Conservation (phyloP, 2,329 filamentous ascomycete species). For the Chaetomium olivaceum region DNA sequence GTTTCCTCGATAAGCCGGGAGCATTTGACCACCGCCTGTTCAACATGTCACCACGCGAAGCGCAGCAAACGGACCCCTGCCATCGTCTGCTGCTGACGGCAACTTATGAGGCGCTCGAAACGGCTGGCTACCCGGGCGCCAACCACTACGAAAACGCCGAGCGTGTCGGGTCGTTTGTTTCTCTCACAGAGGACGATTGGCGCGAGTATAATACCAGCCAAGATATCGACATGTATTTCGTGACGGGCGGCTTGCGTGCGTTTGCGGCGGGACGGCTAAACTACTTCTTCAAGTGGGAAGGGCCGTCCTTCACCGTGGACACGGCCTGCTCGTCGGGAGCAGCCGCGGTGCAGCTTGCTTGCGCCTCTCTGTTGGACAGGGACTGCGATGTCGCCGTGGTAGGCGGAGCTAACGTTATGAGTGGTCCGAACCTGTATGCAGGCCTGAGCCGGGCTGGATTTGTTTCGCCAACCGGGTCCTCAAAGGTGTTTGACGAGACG, state of each 20-base stretch:
- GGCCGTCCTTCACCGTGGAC: slow-evolving; percentile 35
- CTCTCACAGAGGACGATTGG: slow-evolving; percentile 77
- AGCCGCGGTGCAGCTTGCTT: slow-evolving; percentile 35
- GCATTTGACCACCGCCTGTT: slow-evolving; percentile 78
- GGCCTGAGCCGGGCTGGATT: slow-evolving; percentile 26
- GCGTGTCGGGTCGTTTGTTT: slow-evolving; percentile 72
- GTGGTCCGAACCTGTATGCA: slow-evolving; percentile 35
- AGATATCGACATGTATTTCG: slow-evolving; percentile 59
- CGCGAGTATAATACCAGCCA: slow-evolving; percentile 73
- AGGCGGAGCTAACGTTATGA: slow-evolving; percentile 21
- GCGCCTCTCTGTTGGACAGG: slow-evolving; percentile 25
- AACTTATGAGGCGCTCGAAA: slow-evolving; percentile 78
- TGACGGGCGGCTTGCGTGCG: slow-evolving; percentile 52
- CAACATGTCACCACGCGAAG: slow-evolving; percentile 80
- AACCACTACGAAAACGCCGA: slow-evolving; percentile 63
- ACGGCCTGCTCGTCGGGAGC: slow-evolving; percentile 37
- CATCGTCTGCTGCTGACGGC: slow-evolving; percentile 72
- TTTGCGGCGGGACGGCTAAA: slow-evolving; percentile 54
- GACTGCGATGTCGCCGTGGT: slow-evolving; percentile 35
- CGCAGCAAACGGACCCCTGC: slow-evolving; percentile 72
- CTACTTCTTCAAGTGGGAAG: slow-evolving; percentile 33
- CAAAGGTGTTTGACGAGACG: slow-evolving; percentile 41
- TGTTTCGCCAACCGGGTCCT: slow-evolving; percentile 31
- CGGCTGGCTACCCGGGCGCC: slow-evolving; percentile 68
- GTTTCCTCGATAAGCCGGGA: slow-evolving; percentile 69